Evolutionary conservation across 1,139 yeast species (phyloP).

Genomic region (Yamadazyma buinensis): DNA sequence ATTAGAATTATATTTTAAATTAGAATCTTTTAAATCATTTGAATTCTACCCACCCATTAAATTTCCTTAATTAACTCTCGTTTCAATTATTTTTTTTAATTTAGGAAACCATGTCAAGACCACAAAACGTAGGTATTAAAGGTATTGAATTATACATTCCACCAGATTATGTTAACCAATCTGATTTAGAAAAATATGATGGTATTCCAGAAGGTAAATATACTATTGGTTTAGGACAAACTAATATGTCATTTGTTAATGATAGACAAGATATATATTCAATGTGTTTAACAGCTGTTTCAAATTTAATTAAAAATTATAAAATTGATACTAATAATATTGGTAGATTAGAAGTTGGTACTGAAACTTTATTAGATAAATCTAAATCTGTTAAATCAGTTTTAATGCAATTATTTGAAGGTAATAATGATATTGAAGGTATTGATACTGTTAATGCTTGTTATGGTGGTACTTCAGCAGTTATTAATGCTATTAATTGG

Average conservation of each 20-base stretch:
- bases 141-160: conserved; percentile 94
- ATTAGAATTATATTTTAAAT: neutral
- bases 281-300: conserved; percentile 77
- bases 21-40: conserved; percentile 4
- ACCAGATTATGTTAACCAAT: conserved; percentile 76
- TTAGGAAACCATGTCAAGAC: conserved; percentile 12
- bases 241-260: conserved; percentile 95
- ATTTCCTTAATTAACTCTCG: too few relatives aligned
- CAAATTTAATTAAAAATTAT: conserved; percentile 74
- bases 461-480: conserved; percentile 97
- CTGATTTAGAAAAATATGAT: conserved; percentile 80
- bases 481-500: conserved; percentile 94
- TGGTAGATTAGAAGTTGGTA: conserved; percentile 98
- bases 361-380: conserved; percentile 95
- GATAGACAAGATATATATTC: conserved; percentile 98
- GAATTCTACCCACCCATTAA: conserved; percentile 16
- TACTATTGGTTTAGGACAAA: conserved; percentile 98
- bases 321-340: conserved; percentile 73
- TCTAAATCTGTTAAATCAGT: conserved; percentile 96
- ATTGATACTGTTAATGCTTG: conserved; percentile 96
- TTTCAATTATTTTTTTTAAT: too few relatives aligned
- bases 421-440: conserved; percentile 91
- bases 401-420: conserved; percentile 90
- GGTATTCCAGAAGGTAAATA: conserved; percentile 91
- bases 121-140: conserved; percentile 84